A percentile compares a stretch with the other conserved stretches of the same genome.
phyloP scores from a whole-genome alignment of 2,329 filamentous ascomycete species.

The Cadophora sp. region DNA sequence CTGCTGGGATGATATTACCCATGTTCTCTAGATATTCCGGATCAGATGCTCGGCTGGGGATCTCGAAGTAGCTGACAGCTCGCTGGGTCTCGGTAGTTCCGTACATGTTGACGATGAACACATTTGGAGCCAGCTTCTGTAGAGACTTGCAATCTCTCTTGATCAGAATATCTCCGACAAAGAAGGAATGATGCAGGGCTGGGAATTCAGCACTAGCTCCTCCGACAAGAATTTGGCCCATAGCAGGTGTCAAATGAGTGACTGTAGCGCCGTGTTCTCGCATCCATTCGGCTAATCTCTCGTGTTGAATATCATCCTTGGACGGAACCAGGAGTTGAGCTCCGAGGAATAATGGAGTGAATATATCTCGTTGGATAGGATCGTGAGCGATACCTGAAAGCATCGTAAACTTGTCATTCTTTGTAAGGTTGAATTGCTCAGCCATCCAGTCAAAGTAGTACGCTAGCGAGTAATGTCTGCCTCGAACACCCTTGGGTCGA shows the following conservation, averaged over 20 bases:
- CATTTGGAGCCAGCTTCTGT: slow-evolving; percentile 77
- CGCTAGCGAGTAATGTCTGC: slow-evolving; percentile 84
- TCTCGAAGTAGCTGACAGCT: slow-evolving; percentile 82
- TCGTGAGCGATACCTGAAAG: slow-evolving; percentile 85
- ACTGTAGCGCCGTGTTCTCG: slow-evolving; percentile 74
- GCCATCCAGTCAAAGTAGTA: slow-evolving; percentile 97
- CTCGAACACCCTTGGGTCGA: slow-evolving; percentile 84
- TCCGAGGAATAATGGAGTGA: slow-evolving; percentile 88
- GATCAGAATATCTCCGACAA: slow-evolving; percentile 89
- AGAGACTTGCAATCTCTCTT: slow-evolving; percentile 81
- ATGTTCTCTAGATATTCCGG: slow-evolving; percentile 68
- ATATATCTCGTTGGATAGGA: slow-evolving; percentile 76
- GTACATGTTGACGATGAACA: slow-evolving; percentile 83
- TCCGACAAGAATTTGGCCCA: slow-evolving; percentile 94
- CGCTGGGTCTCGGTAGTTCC: slow-evolving; percentile 87
- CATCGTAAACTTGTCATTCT: slow-evolving; percentile 80
- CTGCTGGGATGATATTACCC: slow-evolving; percentile 81
- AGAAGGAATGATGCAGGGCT: slow-evolving; percentile 80
- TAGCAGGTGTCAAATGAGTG: slow-evolving; percentile 91
- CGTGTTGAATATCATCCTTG: slow-evolving; percentile 84
- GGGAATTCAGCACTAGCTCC: slow-evolving; percentile 81
- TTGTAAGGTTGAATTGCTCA: slow-evolving; percentile 75
- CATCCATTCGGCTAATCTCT: slow-evolving; percentile 90
- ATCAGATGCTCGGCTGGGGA: slow-evolving; percentile 70
- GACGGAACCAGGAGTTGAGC: slow-evolving; percentile 80